Base-by-base conservation (phyloP, 345 rosid genomes). In the Melaleuca quinquenervia region DNA sequence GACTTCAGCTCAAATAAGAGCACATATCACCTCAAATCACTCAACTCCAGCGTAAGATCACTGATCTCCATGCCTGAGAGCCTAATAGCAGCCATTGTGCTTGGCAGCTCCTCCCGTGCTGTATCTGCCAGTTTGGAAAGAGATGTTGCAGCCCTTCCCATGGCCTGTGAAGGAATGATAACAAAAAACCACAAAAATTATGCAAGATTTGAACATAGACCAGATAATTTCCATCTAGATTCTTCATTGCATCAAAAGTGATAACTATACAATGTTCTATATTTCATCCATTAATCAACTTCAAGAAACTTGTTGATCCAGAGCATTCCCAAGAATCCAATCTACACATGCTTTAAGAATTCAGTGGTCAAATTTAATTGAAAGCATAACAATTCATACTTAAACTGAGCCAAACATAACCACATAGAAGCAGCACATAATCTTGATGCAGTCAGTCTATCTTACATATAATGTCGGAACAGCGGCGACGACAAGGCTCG, bases 21-120 rank as follows among this genome's bases (percentile, higher is more conserved):
- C 60, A 24, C 56, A 48, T 53, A 21, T 88, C 89, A 96, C 99
- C 99, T 96, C 86, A 96, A 92, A 86, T 96, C 99, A 78, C 95
- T 94, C 82, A 98, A 84, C 90, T 98, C 99, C 85, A 96, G 92
- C 2, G 99, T 98, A 56, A 98, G 98, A 91, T 95, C 99, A 75
- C 99, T 98, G 86, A 98, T 93, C 89, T 98, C 99, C 99, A 98
- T 94, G 87, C 98, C 96, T 3, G 98, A 98, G 80, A 98, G 96
- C 93, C 99, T 93, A 50, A 96, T 91, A 26, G 98, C 98, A 75
- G 96, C 98, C 95, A 98, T 94, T 29, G 99, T 98, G 89, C 97
- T 90, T 6, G 98, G 99, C 55, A 96, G 96, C 89, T 98, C 99
- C 89, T 94, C 95, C 29, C 97, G 93, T 82, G 99, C 98, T n/a